Evolutionary conservation across 164 flowering plant species (phyloP).

Genomic region (Liriodendron chinense): DNA sequence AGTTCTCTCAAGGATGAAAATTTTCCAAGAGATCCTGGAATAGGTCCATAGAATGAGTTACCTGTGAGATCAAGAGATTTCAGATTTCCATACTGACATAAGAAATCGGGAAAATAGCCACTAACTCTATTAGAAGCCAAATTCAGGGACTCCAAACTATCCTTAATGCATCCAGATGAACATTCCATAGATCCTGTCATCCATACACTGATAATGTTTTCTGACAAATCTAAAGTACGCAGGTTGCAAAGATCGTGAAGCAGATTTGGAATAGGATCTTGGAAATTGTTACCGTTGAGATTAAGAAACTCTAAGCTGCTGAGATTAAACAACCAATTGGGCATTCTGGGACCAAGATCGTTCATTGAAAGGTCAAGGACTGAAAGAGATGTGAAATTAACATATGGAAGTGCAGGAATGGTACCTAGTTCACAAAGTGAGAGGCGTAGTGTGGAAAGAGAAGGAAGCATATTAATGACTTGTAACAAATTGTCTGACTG

Average conservation of each 20-base stretch:
- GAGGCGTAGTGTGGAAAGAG: not conserved
- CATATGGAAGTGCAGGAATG: not conserved
- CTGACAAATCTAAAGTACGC: not conserved
- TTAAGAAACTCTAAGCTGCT: not conserved
- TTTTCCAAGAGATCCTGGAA: not conserved
- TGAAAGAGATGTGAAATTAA: conserved; percentile 4
- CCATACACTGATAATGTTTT: not conserved
- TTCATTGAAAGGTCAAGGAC: conserved; percentile 2
- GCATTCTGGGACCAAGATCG: not conserved
- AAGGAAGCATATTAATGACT: conserved; percentile 2
- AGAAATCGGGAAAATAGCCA: not conserved
- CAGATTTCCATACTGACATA: not conserved
- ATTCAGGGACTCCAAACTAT: conserved; percentile 1
- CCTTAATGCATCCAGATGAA: conserved; percentile 11
- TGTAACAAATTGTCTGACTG: not conserved
- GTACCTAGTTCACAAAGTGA: not conserved
- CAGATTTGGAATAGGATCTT: not conserved
- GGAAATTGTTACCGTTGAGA: not conserved
- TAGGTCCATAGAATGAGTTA: not conserved
- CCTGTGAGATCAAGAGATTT: not conserved
- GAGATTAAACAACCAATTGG: not conserved
- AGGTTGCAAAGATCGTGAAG: conserved; percentile 2
- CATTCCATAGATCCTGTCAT: conserved; percentile 17
- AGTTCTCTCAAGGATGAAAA: not conserved
- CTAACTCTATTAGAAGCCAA: not conserved